phyloP scores from a whole-genome alignment of 306 rosid genomes.

The Malus sieversii region DNA sequence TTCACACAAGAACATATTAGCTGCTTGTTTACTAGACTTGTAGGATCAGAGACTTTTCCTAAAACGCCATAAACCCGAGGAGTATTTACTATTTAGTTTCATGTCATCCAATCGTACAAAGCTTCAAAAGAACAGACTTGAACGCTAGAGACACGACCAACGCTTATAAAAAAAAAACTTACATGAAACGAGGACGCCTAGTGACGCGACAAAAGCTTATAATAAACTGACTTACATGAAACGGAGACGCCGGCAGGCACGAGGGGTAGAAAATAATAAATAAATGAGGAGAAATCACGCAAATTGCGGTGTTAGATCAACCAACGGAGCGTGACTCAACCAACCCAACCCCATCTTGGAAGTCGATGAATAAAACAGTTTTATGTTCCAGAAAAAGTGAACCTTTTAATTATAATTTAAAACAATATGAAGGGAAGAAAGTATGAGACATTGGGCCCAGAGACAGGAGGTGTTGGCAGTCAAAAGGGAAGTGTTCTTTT shows the following conservation, averaged over 20 bases:
- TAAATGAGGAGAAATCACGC: background rate
- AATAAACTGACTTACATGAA: background rate
- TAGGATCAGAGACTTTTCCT: background rate
- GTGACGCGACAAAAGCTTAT: background rate
- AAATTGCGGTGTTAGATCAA: background rate
- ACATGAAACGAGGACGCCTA: background rate
- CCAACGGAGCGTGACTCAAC: slow-evolving; percentile 3
- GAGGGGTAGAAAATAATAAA: background rate
- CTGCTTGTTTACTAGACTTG: background rate
- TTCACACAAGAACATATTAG: background rate
- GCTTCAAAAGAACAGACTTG: background rate
- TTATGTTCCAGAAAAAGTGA: background rate
- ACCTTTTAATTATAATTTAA: background rate
- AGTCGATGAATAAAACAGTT: background rate
- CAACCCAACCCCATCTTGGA: background rate
- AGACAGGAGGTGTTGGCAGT: background rate
- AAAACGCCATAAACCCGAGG: background rate
- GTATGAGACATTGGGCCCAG: background rate
- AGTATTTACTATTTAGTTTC: background rate
- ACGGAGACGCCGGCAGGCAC: background rate
- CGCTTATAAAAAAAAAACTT: background rate
- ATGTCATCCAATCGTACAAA: background rate
- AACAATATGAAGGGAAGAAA: background rate
- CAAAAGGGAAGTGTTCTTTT: background rate
- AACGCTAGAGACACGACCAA: background rate